phyloP scores from a whole-genome alignment of 2,329 filamentous ascomycete genomes.

The Aschersonia sp. region DNA sequence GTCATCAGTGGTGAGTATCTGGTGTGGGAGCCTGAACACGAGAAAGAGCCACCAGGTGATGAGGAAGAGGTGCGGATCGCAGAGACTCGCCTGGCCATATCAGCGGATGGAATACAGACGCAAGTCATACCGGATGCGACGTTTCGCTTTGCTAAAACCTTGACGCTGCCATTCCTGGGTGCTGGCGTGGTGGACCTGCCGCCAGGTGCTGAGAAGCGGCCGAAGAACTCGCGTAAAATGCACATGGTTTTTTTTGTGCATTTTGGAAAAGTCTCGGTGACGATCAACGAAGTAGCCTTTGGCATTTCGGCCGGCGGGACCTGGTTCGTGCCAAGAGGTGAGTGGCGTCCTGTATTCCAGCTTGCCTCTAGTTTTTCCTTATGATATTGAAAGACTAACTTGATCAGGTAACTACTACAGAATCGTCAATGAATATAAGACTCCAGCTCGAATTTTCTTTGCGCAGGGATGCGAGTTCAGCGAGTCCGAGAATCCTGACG shows the following conservation, averaged over 20 bases:
- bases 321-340: slow-evolving; percentile 91
- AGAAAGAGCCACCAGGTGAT: slow-evolving; percentile 34
- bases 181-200: slow-evolving; percentile 82
- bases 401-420: slow-evolving; percentile 80
- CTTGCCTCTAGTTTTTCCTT: background rate
- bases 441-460: slow-evolving; percentile 73
- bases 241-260: slow-evolving; percentile 94
- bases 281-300: slow-evolving; percentile 61
- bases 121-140: slow-evolving; percentile 47
- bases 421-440: slow-evolving; percentile 66
- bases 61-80: slow-evolving; percentile 40
- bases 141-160: slow-evolving; percentile 81
- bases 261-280: slow-evolving; percentile 67
- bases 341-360: slow-evolving; percentile 17
- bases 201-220: slow-evolving; percentile 66
- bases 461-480: slow-evolving; percentile 62
- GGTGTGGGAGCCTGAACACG: slow-evolving; percentile 46
- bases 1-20: slow-evolving; percentile 48
- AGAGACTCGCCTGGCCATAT: slow-evolving; percentile 42
- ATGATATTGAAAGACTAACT: slow-evolving; percentile 2
- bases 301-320: slow-evolving; percentile 76
- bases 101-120: slow-evolving; percentile 39
- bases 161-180: slow-evolving; percentile 74
- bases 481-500: background rate
- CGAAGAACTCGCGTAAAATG: slow-evolving; percentile 90